A percentile compares a stretch with the other conserved stretches of the same genome.
Conservation (phyloP, 768 basidiomycete genomes). For the Ramaria sp. region DNA sequence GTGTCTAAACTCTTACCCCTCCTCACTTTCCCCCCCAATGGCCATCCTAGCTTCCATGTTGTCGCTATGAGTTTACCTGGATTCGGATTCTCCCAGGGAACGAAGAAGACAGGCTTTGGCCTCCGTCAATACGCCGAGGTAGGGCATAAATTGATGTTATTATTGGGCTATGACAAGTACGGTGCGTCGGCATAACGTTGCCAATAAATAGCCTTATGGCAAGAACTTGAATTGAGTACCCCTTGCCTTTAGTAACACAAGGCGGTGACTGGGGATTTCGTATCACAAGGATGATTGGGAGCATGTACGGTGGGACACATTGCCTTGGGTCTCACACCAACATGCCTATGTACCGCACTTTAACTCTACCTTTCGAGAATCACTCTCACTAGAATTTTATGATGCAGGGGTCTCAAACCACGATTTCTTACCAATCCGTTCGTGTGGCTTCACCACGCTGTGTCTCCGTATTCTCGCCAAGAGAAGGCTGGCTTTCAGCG, state of each 20-base stretch:
- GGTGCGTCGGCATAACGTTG: conserved; percentile 22
- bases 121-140: conserved; percentile 37
- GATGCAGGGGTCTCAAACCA: conserved; percentile 19
- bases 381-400: background rate
- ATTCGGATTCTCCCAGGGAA: conserved; percentile 50
- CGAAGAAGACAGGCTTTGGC: conserved; percentile 39
- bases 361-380: background rate
- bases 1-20: conserved; percentile 45
- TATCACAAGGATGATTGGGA: conserved; percentile 18
- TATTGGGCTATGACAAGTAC: conserved; percentile 37
- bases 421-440: conserved; percentile 18
- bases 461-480: conserved; percentile 18
- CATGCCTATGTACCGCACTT: conserved; percentile 26
- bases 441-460: conserved; percentile 18
- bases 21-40: conserved; percentile 26
- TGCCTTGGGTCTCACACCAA: conserved; percentile 45
- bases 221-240: background rate
- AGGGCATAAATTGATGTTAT: conserved; percentile 33
- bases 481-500: conserved; percentile 21
- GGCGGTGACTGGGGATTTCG: conserved; percentile 35
- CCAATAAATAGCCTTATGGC: background rate
- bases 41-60: conserved; percentile 51
- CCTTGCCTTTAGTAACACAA: background rate
- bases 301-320: conserved; percentile 20
- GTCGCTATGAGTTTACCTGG: conserved; percentile 43